phyloP scores from a whole-genome alignment of 306 rosid genomes.

The Cercis canadensis region DNA sequence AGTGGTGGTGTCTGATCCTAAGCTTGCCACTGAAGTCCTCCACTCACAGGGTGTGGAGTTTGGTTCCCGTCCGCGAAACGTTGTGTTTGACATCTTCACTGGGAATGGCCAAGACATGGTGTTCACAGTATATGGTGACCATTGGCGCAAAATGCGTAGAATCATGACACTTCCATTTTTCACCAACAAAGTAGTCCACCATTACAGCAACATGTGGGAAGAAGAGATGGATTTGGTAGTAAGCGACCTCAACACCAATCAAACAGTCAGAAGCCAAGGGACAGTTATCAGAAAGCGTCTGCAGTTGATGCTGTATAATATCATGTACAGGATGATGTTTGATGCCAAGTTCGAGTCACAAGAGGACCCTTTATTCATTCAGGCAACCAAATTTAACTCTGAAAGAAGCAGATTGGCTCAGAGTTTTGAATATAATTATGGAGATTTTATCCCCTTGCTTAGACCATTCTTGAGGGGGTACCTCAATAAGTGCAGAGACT shows the following conservation, averaged over 20 bases:
- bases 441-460: conserved; percentile 87
- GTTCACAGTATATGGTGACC: conserved; percentile 74
- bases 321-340: conserved; percentile 91
- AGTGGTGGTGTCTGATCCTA: conserved; percentile 69
- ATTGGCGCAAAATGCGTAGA: conserved; percentile 90
- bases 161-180: conserved; percentile 85
- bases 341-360: conserved; percentile 76
- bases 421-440: conserved; percentile 88
- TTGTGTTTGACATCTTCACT: conserved; percentile 79
- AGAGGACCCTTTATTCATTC: conserved; percentile 79
- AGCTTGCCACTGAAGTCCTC: conserved; percentile 72
- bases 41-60: conserved; percentile 83
- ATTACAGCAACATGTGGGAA: conserved; percentile 79
- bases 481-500: conserved; percentile 78
- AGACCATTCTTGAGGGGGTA: conserved; percentile 76
- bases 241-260: conserved; percentile 51
- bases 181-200: conserved; percentile 83
- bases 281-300: conserved; percentile 69
- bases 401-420: conserved; percentile 87
- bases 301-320: conserved; percentile 76
- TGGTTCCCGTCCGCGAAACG: conserved; percentile 75
- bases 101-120: conserved; percentile 94
- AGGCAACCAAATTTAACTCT: conserved; percentile 74
- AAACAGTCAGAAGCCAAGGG: conserved; percentile 52
- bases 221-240: conserved; percentile 80